Evolutionary conservation across 257 asterid species (phyloP), one percentile per base, ranked within the genome.

Genomic region (Solanum sejunctum): DNA sequence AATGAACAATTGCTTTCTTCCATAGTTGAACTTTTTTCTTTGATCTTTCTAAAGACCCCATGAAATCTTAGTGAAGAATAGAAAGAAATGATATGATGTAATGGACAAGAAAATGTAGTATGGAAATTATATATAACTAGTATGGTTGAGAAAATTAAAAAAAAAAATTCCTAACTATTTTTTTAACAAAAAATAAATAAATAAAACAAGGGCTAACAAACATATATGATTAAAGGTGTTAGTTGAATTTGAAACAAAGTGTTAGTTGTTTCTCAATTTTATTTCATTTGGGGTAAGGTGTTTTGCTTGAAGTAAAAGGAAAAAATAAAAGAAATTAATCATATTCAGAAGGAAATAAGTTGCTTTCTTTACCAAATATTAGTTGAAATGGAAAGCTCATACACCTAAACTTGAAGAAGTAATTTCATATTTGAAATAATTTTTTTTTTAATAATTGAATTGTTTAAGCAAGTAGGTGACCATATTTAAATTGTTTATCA

Each of bases 31-130:
- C 87, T 82, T 89, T 94, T 88, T 92, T 94, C 91, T 92, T 95
- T 39, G 96, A 92, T 90, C 99, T 95, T 85, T 95, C 98, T 70
- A 86, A 85, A 49, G 96, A 85, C 43, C 93, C 97, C 97, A 92
- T 92, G 23, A 60, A 13, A 70, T 67, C 72, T 43, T 26, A 57
- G 43, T 5, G 26, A 45, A 82, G 52, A 6, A 26, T 36, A 63
- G 26, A 18, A 43, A 32, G 13, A 60, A 56, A n/a, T 43, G 78
- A 66, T 20, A 58, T 43, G 51, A 61, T n/a, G 52, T 54, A 23
- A 16, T 45, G 56, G 26, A 20, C 84, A 58, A 82, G 43, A 52
- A 80, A 80, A 80, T 36, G 72, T 28, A 9, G 7, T 23, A 64
- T 21, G 23, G 55, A 60, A 82, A 52, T 61, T 82, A 82, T 82